Conservation (phyloP, 2,329 filamentous ascomycete species). For the Fusarium devonianum region DNA sequence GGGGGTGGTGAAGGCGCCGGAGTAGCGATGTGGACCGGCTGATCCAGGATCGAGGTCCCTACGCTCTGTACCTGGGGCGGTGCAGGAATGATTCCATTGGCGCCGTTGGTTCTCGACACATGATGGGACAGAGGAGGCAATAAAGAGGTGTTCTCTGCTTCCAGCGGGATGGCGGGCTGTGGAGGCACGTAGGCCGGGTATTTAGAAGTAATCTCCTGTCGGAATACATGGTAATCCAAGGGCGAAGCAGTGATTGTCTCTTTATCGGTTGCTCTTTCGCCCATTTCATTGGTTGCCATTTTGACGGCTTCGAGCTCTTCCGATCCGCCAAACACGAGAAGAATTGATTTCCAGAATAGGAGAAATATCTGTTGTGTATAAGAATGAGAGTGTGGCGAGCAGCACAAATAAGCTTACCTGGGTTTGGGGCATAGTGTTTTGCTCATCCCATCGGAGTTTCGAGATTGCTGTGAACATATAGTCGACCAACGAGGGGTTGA, state of each 20-base stretch:
- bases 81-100: conserved; percentile 67
- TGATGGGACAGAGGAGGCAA: conserved; percentile 85
- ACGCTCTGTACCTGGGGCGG: conserved; percentile 62
- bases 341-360: conserved; percentile 88
- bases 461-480: conserved; percentile 75
- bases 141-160: conserved; percentile 89
- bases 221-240: conserved; percentile 93
- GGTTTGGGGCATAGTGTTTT: conserved; percentile 66
- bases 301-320: conserved; percentile 78
- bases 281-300: conserved; percentile 69
- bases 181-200: conserved; percentile 97
- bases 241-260: conserved; percentile 92
- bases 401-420: conserved; percentile 56
- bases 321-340: conserved; percentile 84
- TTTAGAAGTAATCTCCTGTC: conserved; percentile 96
- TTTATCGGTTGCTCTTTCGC: conserved; percentile 67
- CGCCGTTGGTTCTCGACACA: conserved; percentile 65
- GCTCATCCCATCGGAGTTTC: conserved; percentile 76
- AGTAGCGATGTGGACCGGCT: conserved; percentile 98
- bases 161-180: conserved; percentile 80
- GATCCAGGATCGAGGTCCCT: conserved; percentile 85
- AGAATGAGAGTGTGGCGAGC: conserved; percentile 14
- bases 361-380: conserved; percentile 68
- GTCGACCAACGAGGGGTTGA: conserved; percentile 73
- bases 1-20: conserved; percentile 95